Evolutionary conservation across 163 green algal species (phyloP), one percentile per base, ranked within the genome.

Genomic region (Chlorella variabilis): DNA sequence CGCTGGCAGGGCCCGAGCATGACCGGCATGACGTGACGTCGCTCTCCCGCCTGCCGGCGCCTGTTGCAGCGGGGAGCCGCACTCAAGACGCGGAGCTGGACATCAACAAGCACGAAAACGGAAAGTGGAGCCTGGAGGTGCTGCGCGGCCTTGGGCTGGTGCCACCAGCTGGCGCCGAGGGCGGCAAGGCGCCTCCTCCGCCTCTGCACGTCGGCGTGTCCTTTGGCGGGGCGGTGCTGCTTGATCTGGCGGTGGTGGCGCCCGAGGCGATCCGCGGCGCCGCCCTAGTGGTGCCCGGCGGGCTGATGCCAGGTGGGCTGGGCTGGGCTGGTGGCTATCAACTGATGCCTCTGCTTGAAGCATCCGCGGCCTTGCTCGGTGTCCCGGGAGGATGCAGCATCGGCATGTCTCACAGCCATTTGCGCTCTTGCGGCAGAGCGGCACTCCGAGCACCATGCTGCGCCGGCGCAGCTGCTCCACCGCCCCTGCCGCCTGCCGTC

Each of bases 151-250:
- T 77, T 20, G 33, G 70, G 45, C 70, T 77, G 48, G n/a, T 77
- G 70, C 45, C 31, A 23, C 11, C 11, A 54, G 45, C 11, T 23
- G 45, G 45, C 45, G 11, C 11, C 45, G 11, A 54, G 45, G 11
- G 11, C 15, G 11, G 15, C 45, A 11, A 54, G 45, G 45, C 45
- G 15, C 11, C 45, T 54, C n/a, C 59, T 17, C n/a, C 42, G 8
- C 42, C 68, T 3, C 29, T 76, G 23, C 68, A 76, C 42, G 27
- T 76, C n/a, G 68, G 68, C 42, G 9, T 76, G n/a, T 76, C 68
- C 5, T 76, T 61, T 61, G 68, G 68, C 8, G 68, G 68, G 20
- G 42, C 68, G 5, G 42, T 61, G 25, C n/a, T 76, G n/a, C n/a
- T 76, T n/a, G 68, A 76, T n/a, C 17, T 76, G 3, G 68, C 68